These are phyloP conservation scores for Phytophthora pluvialis DNA, from an alignment of 352 stramenopile species.

Conservation along the genomic window DNA sequence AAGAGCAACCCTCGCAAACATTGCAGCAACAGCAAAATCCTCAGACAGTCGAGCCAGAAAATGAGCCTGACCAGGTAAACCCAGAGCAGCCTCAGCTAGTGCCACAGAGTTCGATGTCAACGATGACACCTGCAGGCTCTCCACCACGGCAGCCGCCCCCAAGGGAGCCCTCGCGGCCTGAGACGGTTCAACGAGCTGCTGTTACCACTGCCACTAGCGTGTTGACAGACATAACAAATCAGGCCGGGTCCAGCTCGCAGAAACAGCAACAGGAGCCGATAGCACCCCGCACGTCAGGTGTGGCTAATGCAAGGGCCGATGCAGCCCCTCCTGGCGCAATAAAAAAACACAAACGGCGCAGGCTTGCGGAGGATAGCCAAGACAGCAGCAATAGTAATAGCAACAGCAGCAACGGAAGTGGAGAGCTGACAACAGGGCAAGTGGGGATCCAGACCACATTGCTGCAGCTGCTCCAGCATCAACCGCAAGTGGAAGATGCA, in stretches of 20 bases:
- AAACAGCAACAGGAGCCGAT: constrained; percentile 28
- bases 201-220: constrained; percentile 27
- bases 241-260: constrained; percentile 23
- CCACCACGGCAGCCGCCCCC: constrained; percentile 1
- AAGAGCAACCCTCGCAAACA: constrained; percentile 12
- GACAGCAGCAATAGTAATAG: constrained; percentile 41
- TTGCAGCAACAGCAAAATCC: constrained; percentile 4
- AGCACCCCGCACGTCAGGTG: constrained; percentile 4
- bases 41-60: constrained; percentile 20
- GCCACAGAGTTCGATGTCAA: not conserved
- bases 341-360: constrained; percentile 47
- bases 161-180: constrained; percentile 7
- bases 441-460: constrained; percentile 46
- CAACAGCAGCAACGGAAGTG: constrained; percentile 34
- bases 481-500: constrained; percentile 41
- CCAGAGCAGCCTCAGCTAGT: constrained; percentile 13
- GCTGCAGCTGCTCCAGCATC: constrained; percentile 43
- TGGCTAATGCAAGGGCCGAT: constrained; percentile 6
- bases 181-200: constrained; percentile 7
- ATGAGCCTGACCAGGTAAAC: not conserved
- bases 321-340: constrained; percentile 6
- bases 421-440: constrained; percentile 29
- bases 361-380: constrained; percentile 37
- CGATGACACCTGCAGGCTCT: constrained; percentile 5
- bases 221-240: constrained; percentile 75